Evolutionary conservation across 148 eudicot species (phyloP), one percentile per base, ranked within the genome.

Genomic region (Spergularia marina): DNA sequence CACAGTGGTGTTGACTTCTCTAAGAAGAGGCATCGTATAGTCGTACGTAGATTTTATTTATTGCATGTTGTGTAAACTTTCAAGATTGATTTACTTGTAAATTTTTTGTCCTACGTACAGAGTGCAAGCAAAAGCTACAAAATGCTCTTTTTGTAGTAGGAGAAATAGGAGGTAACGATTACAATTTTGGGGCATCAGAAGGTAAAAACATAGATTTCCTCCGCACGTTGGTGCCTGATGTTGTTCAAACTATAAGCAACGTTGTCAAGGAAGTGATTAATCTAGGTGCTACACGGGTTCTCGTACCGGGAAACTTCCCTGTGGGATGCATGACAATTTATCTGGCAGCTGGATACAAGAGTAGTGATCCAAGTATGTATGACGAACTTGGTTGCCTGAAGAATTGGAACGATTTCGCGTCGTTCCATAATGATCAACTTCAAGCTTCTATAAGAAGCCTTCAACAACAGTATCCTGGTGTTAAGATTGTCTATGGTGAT

Each of bases 81-180:
- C 36, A 30, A 30, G 36, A 30, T 30, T 30, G 36, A 30, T 30
- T 30, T 30, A 30, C 36, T 30, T 0, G 36, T 30, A 23, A 12
- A 12, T 34, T 16, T 25, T 2, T 53, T 30, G 36, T 30, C 36
- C 36, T 30, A 30, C 36, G 36, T 30, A 0, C 49, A 85, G 84
- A 78, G n/a, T 79, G 81, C 12, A 65, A 66, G 18, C 7, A 30
- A 15, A 68, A 74, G 40, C 79, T 85, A 6, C 20, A 39, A 55
- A 80, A 71, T 1, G 75, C 86, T 4, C 67, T 85, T 16, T 68
- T 85, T 59, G 30, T 85, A 2, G 44, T 78, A 51, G 88, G 86
- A 75, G 86, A 81, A 70, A 76, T 80, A 3, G 88, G 88, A 11
- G 86, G 86, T 15, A 85, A 83, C 41, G 88, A 85, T 72, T 78